phyloP scores from a whole-genome alignment of 2,329 filamentous ascomycete species.

The Dactylellina sp. region DNA sequence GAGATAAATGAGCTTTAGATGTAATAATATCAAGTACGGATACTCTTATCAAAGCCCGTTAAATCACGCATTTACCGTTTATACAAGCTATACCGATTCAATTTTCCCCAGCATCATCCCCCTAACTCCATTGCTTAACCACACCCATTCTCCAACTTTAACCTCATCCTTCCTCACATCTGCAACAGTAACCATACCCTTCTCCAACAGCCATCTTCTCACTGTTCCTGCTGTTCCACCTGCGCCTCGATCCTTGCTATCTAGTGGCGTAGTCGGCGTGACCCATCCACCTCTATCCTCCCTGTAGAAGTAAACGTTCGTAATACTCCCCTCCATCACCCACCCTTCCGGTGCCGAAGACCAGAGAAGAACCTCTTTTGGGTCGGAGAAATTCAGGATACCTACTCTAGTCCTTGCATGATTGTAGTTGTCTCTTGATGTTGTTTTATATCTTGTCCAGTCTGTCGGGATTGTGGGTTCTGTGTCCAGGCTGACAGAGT shows the following conservation, averaged over 20 bases:
- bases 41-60: too few relatives aligned
- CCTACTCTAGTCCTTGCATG: conserved; percentile 73
- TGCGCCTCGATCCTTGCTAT: conserved; percentile 9
- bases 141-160: conserved; percentile 30
- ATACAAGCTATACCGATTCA: conserved; percentile 10
- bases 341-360: conserved; percentile 64
- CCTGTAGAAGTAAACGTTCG: conserved; percentile 83
- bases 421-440: conserved; percentile 77
- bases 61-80: too few relatives aligned
- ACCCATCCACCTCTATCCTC: conserved; percentile 74
- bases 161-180: conserved; percentile 50
- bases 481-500: conserved; percentile 68
- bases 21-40: conserved; percentile 5
- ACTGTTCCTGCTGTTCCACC: conserved; percentile 46
- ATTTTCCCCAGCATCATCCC: conserved; percentile 45
- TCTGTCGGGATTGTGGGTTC: conserved; percentile 68
- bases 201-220: conserved; percentile 51
- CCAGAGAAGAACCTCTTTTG: conserved; percentile 72
- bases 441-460: conserved; percentile 88
- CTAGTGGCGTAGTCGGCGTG: conserved; percentile 70
- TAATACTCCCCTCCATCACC: conserved; percentile 87
- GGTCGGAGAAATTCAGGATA: conserved; percentile 67
- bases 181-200: conserved; percentile 43
- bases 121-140: conserved; percentile 54
- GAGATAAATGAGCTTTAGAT: background rate